Conservation (phyloP, 164 flowering plant genomes). For the Stephania japonica region DNA sequence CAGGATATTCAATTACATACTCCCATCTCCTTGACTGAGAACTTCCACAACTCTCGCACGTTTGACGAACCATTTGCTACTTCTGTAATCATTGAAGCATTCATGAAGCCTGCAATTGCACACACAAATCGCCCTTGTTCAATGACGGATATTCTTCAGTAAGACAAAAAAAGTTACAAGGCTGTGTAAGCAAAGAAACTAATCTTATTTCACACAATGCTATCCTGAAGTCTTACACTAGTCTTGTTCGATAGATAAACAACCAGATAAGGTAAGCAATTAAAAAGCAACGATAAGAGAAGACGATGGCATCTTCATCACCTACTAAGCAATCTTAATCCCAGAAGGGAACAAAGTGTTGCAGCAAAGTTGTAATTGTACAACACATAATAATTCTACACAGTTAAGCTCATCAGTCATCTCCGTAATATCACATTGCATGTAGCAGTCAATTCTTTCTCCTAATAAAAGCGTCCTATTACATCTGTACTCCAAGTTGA, state of each 20-base stretch:
- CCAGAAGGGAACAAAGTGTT: neutral
- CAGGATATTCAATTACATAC: neutral
- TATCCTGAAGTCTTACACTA: too few relatives aligned
- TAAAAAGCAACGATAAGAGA: neutral
- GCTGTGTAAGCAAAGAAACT: too few relatives aligned
- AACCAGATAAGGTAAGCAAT: neutral
- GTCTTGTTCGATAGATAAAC: neutral
- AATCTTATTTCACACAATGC: too few relatives aligned
- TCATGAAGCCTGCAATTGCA: conserved; percentile 48
- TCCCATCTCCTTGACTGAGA: conserved; percentile 38
- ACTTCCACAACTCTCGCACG: conserved; percentile 94
- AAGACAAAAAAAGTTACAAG: too few relatives aligned
- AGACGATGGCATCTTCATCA: neutral
- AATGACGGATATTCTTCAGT: neutral
- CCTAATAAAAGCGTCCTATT: neutral
- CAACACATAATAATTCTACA: neutral
- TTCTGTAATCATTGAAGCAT: conserved; percentile 54
- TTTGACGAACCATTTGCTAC: conserved; percentile 90
- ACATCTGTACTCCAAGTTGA: neutral
- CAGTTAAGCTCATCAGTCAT: neutral
- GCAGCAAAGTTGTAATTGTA: neutral
- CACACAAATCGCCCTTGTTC: neutral
- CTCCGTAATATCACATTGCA: neutral
- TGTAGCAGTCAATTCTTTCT: neutral
- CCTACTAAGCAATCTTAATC: too few relatives aligned